Evolutionary conservation across 805 yeast species (phyloP).

Genomic region (Jamesozyma jinghongensis): DNA sequence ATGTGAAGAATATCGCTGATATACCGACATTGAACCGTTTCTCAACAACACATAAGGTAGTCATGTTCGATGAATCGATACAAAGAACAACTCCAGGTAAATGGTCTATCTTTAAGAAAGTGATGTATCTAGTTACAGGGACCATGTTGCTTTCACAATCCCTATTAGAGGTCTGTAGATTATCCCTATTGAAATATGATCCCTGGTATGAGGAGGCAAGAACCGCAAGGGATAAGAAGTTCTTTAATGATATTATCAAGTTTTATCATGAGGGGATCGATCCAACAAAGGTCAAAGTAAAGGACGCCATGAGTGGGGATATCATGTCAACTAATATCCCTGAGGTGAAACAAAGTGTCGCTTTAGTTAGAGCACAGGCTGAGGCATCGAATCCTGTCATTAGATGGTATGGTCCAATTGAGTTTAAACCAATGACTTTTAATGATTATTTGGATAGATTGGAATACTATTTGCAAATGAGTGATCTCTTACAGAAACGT

Average conservation of each 20-base stretch:
- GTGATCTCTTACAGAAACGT: slow-evolving; percentile 20
- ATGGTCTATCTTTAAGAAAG: slow-evolving; percentile 18
- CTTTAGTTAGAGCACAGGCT: slow-evolving; percentile 35
- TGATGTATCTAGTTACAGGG: slow-evolving; percentile 35
- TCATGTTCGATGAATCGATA: background rate
- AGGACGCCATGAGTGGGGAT: slow-evolving; percentile 26
- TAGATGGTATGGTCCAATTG: slow-evolving; percentile 61
- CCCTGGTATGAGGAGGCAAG: slow-evolving; percentile 70
- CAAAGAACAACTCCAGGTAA: background rate
- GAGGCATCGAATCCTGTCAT: slow-evolving; percentile 40
- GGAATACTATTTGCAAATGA: slow-evolving; percentile 27
- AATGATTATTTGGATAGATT: slow-evolving; percentile 30
- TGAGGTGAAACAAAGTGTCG: slow-evolving; percentile 30
- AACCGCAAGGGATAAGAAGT: slow-evolving; percentile 37
- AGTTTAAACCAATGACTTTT: slow-evolving; percentile 43
- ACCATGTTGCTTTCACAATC: slow-evolving; percentile 42
- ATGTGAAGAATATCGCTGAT: slow-evolving; percentile 23
- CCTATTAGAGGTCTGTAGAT: slow-evolving; percentile 46
- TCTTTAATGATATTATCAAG: slow-evolving; percentile 28
- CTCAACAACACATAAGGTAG: slow-evolving; percentile 22
- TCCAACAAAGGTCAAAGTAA: slow-evolving; percentile 27
- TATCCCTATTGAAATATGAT: slow-evolving; percentile 39
- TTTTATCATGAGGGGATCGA: slow-evolving; percentile 31
- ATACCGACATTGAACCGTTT: slow-evolving; percentile 29
- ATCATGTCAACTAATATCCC: slow-evolving; percentile 23